Conservation (phyloP, 345 rosid species). For the Salix brachista region DNA sequence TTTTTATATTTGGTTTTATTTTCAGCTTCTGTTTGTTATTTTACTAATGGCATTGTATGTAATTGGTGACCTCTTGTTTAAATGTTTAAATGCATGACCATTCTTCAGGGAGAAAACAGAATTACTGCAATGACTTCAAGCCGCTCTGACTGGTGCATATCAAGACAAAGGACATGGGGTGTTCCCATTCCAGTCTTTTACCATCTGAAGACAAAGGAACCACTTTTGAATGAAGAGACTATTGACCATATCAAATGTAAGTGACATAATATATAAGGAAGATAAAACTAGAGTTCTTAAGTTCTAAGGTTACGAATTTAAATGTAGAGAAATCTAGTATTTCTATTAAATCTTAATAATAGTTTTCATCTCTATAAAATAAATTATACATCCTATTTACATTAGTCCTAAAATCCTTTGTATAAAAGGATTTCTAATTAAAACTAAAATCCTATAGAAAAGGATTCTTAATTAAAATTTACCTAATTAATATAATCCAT, state of each 20-base stretch:
- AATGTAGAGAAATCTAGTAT: too few relatives aligned
- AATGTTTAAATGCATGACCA: constrained; percentile 14
- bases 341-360: too few relatives aligned
- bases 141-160: constrained; percentile 96
- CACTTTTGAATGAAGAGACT: constrained; percentile 86
- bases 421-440: too few relatives aligned
- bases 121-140: constrained; percentile 86
- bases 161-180: constrained; percentile 97
- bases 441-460: too few relatives aligned
- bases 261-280: neutral
- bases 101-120: constrained; percentile 75
- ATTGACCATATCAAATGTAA: constrained; percentile 77
- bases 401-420: too few relatives aligned
- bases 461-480: too few relatives aligned
- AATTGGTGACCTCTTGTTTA: neutral
- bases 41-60: neutral
- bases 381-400: too few relatives aligned
- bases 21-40: neutral
- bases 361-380: too few relatives aligned
- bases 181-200: constrained; percentile 94
- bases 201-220: constrained; percentile 70
- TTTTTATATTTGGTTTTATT: neutral
- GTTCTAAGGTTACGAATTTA: too few relatives aligned
- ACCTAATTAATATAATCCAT: too few relatives aligned
- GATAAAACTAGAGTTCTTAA: too few relatives aligned